Base-by-base conservation (phyloP, 768 basidiomycete species). In the Dioszegia hungarica region DNA sequence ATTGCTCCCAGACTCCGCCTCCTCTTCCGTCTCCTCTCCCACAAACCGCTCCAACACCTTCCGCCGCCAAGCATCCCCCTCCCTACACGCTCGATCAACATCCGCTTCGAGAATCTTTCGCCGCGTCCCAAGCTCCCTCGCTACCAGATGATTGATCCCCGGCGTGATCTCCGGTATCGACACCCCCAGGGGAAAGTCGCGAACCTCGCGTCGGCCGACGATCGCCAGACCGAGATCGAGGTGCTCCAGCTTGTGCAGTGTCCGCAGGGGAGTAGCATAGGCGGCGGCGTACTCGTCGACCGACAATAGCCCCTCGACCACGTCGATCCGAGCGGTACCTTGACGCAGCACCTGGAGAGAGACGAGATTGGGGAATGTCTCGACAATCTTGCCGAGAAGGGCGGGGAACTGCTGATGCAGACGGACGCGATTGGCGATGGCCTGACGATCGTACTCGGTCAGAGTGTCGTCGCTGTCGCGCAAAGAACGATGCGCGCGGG, bases 221-320 rank as follows among this genome's bases (percentile, higher is more conserved):
- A 59, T 24, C 19, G 57, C 50, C 15, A 59, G 12, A 17, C 51
- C 57, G 15, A 59, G 57, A 54, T 59, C 57, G 25, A 59, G 45
- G 20, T 53, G 43, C 31, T 34, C 25, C 9, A 59, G 45, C 19
- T 45, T 38, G 27, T 46, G 25, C 17, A 59, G 46, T 5, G 15
- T 17, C 5, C 33, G 19, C 15, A 59, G 52, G 17, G 57, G 57
- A 3, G 17, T 34, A n/a, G 48, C 52, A 22, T 47, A 59, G 29
- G 40, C 31, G 4, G 36, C 36, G 19, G 44, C 44, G 28, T 46
- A 53, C n/a, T 53, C 43, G 14, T 59, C 51, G 2, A 47, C 3
- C 3, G 41, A 3, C 17, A 22, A 27, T 12, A 28, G 38, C 10
- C 36, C 45, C 28, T 59, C 51, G 25, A 59, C 44, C 8, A 59